Evolutionary conservation across 192 early-diverging fungal species (phyloP).

Genomic region (Spinellus fusiger): DNA sequence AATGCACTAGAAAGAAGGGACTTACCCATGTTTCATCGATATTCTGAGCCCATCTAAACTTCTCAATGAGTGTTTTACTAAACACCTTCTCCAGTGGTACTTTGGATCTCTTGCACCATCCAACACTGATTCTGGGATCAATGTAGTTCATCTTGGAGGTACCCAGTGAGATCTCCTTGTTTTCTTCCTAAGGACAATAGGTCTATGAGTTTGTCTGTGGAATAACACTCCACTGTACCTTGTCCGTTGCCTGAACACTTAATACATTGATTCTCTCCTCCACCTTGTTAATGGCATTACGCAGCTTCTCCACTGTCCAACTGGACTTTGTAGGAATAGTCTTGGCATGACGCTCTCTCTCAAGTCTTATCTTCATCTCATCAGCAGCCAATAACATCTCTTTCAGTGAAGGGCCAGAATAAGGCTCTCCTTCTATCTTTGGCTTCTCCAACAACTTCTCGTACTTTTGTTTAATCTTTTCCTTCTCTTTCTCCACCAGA

Average conservation of each 20-base stretch:
- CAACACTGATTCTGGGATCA: constrained; percentile 91
- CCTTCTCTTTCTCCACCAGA: constrained; percentile 67
- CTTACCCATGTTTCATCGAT: constrained; percentile 61
- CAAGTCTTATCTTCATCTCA: constrained; percentile 40
- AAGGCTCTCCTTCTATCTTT: constrained; percentile 47
- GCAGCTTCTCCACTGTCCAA: constrained; percentile 63
- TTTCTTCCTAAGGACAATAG: constrained; percentile 65
- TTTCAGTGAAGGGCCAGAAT: constrained; percentile 45
- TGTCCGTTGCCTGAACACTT: constrained; percentile 75
- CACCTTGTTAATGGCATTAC: constrained; percentile 65
- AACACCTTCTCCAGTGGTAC: constrained; percentile 94
- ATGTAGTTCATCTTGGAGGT: constrained; percentile 99
- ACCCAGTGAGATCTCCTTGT: constrained; percentile 90
- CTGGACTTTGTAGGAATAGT: constrained; percentile 41
- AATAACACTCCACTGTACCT: constrained; percentile 40
- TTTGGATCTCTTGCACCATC: constrained; percentile 86
- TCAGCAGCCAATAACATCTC: constrained; percentile 46
- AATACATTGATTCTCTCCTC: constrained; percentile 66
- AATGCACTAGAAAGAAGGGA: too few species aligned
- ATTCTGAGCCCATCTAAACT: constrained; percentile 94
- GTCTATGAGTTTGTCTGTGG: not conserved
- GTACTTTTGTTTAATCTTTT: constrained; percentile 50
- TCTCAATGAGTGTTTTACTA: constrained; percentile 81
- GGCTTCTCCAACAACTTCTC: constrained; percentile 86
- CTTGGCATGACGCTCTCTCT: constrained; percentile 40